phyloP scores from a whole-genome alignment of 495 filamentous ascomycete species.

The Pyronema omphalodes region DNA sequence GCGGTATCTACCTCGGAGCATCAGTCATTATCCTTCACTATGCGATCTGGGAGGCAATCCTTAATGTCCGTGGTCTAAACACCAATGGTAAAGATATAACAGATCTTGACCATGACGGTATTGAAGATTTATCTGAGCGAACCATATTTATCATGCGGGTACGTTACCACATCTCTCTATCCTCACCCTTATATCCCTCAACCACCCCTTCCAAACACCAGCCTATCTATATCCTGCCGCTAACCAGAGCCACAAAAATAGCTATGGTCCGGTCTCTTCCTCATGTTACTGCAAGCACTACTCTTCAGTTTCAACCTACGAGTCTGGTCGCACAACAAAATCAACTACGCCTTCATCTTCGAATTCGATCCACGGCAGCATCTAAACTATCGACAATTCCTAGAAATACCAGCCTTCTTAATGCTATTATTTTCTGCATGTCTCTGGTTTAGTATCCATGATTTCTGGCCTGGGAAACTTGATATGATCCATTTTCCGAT shows the following conservation, averaged over 20 bases:
- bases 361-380: constrained; percentile 76
- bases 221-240: background rate
- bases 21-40: constrained; percentile 57
- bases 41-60: constrained; percentile 47
- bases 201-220: too few species aligned
- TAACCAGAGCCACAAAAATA: background rate
- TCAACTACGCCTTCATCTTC: constrained; percentile 93
- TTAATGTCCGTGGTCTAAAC: constrained; percentile 29
- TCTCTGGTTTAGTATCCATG: constrained; percentile 73
- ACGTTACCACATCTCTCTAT: background rate
- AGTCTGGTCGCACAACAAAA: constrained; percentile 61
- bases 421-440: constrained; percentile 45
- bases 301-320: constrained; percentile 43
- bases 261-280: constrained; percentile 21
- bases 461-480: constrained; percentile 37
- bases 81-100: constrained; percentile 5
- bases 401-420: constrained; percentile 19
- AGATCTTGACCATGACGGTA: too few species aligned
- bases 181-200: background rate
- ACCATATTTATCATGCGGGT: constrained; percentile 64
- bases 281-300: constrained; percentile 16
- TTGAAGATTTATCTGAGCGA: constrained; percentile 28
- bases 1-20: constrained; percentile 55
- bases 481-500: constrained; percentile 72
- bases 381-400: constrained; percentile 71